Evolutionary conservation across 2,329 filamentous ascomycete species (phyloP), one percentile per base, ranked within the genome.

Genomic region (Huntiella moniliformis): DNA sequence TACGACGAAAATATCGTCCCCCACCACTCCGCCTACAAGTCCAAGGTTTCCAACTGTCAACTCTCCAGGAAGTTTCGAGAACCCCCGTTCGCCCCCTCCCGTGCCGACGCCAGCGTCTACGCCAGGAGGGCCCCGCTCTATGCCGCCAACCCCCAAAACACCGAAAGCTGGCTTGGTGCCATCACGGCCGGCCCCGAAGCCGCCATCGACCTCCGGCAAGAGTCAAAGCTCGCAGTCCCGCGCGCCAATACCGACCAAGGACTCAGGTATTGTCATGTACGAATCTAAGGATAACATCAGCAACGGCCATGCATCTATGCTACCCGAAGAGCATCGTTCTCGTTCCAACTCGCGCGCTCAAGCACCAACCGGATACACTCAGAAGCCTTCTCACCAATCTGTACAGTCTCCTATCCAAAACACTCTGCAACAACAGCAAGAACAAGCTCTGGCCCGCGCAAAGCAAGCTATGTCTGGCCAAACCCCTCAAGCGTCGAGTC

Each of bases 11-110:
- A 15, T 43, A 49, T 36, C 47, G 38, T 67, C 73, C 52, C 67
- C 82, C 58, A 71, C 79, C 55, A 88, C 83, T 57, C 83, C 86
- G 53, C 82, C 85, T 45, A 74, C 77, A 52, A 91, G 84, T 63
- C 84, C 85, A 50, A 76, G 84, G 59, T 93, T 93, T 66, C 87
- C 86, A 59, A 68, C 67, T 46, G 76, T 83, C 60, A 87, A 88
- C 63, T 76, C 84, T 64, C 79, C 86, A 70, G 82, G 84, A 58
- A 96, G 85, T 67, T 98, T 96, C 63, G 91, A 96, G 65, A 96
- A 98, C 58, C 91, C 91, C 42, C 76, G 91, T 57, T 83, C 88
- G 13, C 83, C 91, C 35, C 91, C 91, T 52, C 91, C 88, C 8
- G 82, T 95, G 50, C 87, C 88, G 48, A 46, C 16, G 11, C 39